Conservation (phyloP, 176 grass and related monocot species). For the Canna indica region DNA sequence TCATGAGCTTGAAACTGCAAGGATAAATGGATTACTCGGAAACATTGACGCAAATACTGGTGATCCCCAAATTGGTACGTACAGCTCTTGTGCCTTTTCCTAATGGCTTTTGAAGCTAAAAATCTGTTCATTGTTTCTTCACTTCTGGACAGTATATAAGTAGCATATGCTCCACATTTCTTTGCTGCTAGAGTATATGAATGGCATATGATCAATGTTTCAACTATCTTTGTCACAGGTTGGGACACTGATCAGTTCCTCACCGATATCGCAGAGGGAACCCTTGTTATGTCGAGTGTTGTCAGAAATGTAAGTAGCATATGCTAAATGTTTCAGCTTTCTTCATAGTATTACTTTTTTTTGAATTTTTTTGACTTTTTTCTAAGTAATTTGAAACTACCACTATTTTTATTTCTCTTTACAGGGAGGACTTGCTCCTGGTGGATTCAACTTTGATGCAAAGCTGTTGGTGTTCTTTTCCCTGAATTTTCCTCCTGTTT, state of each 20-base stretch:
- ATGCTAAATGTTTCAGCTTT: background rate
- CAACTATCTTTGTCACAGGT: conserved; percentile 29
- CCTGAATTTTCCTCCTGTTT: conserved; percentile 8
- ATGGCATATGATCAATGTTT: background rate
- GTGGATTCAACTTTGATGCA: conserved; percentile 96
- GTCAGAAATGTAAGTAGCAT: conserved; percentile 99
- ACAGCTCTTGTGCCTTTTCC: background rate
- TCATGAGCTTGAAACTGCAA: conserved; percentile 94
- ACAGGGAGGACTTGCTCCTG: conserved; percentile 89
- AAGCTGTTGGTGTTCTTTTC: conserved; percentile 52
- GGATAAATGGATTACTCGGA: conserved; percentile 77
- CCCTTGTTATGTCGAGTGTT: conserved; percentile 83
- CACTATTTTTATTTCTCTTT: background rate
- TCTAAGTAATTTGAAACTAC: background rate
- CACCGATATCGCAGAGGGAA: conserved; percentile 86
- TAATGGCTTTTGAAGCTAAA: conserved; percentile 1
- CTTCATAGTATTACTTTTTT: background rate
- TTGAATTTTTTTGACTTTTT: background rate
- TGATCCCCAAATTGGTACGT: conserved; percentile 78
- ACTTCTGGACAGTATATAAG: background rate
- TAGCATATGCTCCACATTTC: background rate
- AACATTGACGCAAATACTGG: conserved; percentile 95
- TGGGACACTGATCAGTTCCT: conserved; percentile 99
- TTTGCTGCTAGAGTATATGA: background rate
- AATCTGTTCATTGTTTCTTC: conserved; percentile 3